A percentile compares a stretch with the other conserved stretches of the same genome.
phyloP scores from a whole-genome alignment of 2,329 filamentous ascomycete genomes.

The Fusarium pininemorale region DNA sequence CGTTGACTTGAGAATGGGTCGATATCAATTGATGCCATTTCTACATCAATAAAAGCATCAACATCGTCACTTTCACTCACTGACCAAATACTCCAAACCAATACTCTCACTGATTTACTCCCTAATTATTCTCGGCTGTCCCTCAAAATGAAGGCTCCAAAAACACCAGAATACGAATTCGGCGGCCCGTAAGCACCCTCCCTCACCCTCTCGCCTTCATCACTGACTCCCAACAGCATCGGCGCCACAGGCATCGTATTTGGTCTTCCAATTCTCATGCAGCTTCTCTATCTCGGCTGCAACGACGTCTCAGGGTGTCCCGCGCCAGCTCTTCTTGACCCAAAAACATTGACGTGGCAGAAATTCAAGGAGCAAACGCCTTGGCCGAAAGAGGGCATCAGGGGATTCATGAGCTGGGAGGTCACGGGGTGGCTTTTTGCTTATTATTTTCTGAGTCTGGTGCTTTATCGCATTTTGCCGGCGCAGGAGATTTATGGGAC shows the following conservation, averaged over 20 bases:
- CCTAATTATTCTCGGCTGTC: background rate
- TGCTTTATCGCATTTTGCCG: conserved; percentile 78
- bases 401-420: conserved; percentile 72
- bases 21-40: conserved; percentile 6
- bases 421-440: conserved; percentile 73
- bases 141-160: conserved; percentile 14
- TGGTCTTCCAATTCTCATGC: conserved; percentile 78
- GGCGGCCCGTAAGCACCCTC: conserved; percentile 45
- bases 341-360: conserved; percentile 71
- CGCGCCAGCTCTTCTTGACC: conserved; percentile 76
- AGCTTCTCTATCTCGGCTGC: conserved; percentile 80
- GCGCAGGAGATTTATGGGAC: conserved; percentile 74
- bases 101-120: background rate
- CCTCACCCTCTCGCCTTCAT: background rate
- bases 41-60: background rate
- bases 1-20: conserved; percentile 29
- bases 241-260: conserved; percentile 80
- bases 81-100: too few species aligned
- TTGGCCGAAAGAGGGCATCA: conserved; percentile 75
- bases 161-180: conserved; percentile 42
- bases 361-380: conserved; percentile 78
- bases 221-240: conserved; percentile 57
- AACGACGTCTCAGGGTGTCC: conserved; percentile 91
- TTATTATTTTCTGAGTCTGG: conserved; percentile 79
- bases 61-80: background rate